Evolutionary conservation across 2,329 filamentous ascomycete genomes (phyloP), one percentile per base, ranked within the genome.

Genomic region (Emergomyces africanus): DNA sequence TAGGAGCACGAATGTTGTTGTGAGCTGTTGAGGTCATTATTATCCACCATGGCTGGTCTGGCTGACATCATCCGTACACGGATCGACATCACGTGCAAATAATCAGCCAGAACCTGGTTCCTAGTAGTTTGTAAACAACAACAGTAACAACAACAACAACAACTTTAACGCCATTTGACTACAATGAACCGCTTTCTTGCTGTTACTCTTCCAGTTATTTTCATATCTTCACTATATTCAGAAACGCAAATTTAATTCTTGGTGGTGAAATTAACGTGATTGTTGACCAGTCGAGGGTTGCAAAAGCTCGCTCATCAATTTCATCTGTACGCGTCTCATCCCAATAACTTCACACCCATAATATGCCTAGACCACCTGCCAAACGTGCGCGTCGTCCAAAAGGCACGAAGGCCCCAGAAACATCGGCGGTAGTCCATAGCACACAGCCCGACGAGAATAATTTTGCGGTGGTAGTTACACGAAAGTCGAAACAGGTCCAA

Each of bases 361-460:
- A 25, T n/a, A 63, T 63, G 61, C 60, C 61, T 6, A 58, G 61
- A 59, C 60, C 61, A 14, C 60, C 61, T 37, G 60, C 56, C 2
- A 63, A 57, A 53, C 60, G 58, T 20, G 55, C 56, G 20, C 60
- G 58, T 35, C 59, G 58, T 33, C 59, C 53, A 37, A 61, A 59
- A 23, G 57, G 39, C 46, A 14, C 33, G 14, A 30, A 54, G 5
- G 12, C 33, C n/a, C 25, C 59, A 28, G 25, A 23, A 56, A 14
- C 10, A 12, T 5, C n/a, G 9, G 33, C 58, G 9, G 20, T 12
- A 39, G 48, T 9, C 41, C 42, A 18, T 6, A 23, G 28, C 18
- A 41, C 10, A 49, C 30, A n/a, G 35, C 14, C 20, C 42, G 18
- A 54, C 9, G 57, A 33, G 3, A 20, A 25, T 48, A 20, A 42